These are phyloP conservation scores for Coniochaeta hoffmannii DNA, from an alignment of 2,329 filamentous ascomycete species.

Conservation along the genomic window DNA sequence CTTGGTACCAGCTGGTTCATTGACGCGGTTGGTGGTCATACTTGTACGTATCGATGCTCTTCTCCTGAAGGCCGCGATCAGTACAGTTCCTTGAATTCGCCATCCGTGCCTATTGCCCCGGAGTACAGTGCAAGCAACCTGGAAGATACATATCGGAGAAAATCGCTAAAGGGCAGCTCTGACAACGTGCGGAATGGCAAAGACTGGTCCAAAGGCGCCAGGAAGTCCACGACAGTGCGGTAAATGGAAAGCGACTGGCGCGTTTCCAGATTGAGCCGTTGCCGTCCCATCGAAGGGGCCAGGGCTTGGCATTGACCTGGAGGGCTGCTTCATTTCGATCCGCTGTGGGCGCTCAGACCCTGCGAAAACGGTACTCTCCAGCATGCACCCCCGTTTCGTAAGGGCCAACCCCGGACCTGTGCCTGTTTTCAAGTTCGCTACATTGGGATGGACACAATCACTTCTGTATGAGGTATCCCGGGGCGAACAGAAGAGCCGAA, in stretches of 20 bases:
- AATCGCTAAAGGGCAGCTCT: too few species aligned
- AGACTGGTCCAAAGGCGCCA: neutral
- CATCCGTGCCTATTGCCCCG: too few species aligned
- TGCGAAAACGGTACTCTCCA: neutral
- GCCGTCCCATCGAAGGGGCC: neutral
- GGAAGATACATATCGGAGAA: too few species aligned
- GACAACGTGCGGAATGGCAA: neutral
- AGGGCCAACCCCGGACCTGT: neutral
- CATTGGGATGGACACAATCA: neutral
- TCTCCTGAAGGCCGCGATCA: too few species aligned
- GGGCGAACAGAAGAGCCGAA: neutral
- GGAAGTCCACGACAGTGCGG: neutral
- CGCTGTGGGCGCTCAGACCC: neutral
- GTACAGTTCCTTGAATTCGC: too few species aligned
- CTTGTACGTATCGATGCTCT: neutral
- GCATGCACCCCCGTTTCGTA: neutral
- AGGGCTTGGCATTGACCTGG: neutral
- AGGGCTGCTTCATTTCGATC: conserved; percentile 2
- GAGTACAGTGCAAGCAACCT: too few species aligned
- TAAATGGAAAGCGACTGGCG: neutral
- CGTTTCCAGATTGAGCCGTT: conserved; percentile 1
- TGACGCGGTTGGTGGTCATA: neutral
- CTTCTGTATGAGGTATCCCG: neutral
- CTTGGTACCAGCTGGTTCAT: neutral
- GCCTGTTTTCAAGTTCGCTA: neutral